Evolutionary conservation across 148 eudicot genomes (phyloP), one percentile per base, ranked within the genome.

Genomic region (Amaranthus palmeri): DNA sequence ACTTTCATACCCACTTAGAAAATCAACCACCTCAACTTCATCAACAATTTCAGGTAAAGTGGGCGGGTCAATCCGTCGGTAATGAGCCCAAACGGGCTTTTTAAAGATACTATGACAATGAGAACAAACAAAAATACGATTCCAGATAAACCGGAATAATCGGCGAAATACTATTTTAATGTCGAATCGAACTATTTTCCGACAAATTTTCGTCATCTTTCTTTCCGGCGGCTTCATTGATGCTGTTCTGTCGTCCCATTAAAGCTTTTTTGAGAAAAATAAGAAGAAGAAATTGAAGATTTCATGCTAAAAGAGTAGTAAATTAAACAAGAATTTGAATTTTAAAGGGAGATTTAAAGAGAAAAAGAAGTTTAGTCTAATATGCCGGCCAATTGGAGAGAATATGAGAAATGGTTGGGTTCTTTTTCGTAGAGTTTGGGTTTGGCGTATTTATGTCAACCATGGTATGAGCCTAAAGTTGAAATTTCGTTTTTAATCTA

Each of bases 181-280:
- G 61, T 82, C 78, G 61, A 79, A 75, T 60, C 69, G 87, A 63
- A 87, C 81, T 9, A 86, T 83, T 75, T 74, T 87, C 80, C 90
- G 86, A 79, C 88, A 79, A 44, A 86, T 77, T 40, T 76, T 90
- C 6, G 86, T 88, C 93, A 89, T 87, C 75, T 88, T 88, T 52
- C 80, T 80, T 88, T 52, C 80, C 81, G 79, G 89, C 67, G 67
- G 82, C 79, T n/a, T 80, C 84, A 66, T 61, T 69, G 51, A 74
- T 59, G 57, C 58, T 78, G 0, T 14, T 45, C 61, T 57, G 53
- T 10, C 76, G 53, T 10, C 76, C 77, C 88, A 84, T 79, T 74
- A 47, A 47, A 65, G n/a, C 4, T 17, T 4, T 13, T 5, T 56
- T 56, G 6, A 1, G 60, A 15, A 10, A 40, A 15, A 3, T 11